phyloP scores from a whole-genome alignment of 306 rosid species.

The Corylus americana region DNA sequence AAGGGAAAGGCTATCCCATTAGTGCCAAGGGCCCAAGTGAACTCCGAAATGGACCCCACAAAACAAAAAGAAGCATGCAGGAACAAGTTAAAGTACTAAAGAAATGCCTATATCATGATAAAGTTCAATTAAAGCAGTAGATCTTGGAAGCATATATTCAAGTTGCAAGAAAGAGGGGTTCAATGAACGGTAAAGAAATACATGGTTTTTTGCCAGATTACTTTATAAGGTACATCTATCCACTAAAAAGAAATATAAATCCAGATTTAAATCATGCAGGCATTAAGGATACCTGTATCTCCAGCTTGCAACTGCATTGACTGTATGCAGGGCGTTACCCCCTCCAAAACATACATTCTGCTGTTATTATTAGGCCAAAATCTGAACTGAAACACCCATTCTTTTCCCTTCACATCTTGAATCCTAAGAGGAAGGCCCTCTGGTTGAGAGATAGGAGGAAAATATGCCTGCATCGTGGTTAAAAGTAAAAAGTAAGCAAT shows the following conservation, averaged over 20 bases:
- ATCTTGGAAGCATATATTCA: not conserved
- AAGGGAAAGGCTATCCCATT: not conserved
- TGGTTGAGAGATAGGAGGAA: constrained; percentile 97
- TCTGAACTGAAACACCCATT: constrained; percentile 98
- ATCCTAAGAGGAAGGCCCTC: constrained; percentile 98
- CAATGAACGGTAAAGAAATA: not conserved
- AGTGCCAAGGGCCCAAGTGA: not conserved
- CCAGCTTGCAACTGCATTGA: constrained; percentile 99
- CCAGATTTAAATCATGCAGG: not conserved
- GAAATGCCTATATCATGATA: not conserved
- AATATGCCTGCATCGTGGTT: constrained; percentile 75
- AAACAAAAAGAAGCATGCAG: not conserved
- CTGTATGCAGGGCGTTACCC: constrained; percentile 98
- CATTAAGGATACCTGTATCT: constrained; percentile 74
- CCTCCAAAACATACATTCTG: constrained; percentile 99
- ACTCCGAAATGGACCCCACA: not conserved
- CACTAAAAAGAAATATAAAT: not conserved
- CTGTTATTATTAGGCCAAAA: constrained; percentile 99
- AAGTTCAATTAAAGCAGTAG: not conserved
- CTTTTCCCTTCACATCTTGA: constrained; percentile 97
- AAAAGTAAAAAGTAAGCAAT: constrained; percentile 23
- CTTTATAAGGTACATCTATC: not conserved
- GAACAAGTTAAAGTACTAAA: not conserved
- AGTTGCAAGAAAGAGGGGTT: not conserved
- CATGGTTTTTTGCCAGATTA: not conserved